These are phyloP conservation scores for Detonula confervacea DNA, from an alignment of 352 stramenopile genomes.

Conservation along the genomic window DNA sequence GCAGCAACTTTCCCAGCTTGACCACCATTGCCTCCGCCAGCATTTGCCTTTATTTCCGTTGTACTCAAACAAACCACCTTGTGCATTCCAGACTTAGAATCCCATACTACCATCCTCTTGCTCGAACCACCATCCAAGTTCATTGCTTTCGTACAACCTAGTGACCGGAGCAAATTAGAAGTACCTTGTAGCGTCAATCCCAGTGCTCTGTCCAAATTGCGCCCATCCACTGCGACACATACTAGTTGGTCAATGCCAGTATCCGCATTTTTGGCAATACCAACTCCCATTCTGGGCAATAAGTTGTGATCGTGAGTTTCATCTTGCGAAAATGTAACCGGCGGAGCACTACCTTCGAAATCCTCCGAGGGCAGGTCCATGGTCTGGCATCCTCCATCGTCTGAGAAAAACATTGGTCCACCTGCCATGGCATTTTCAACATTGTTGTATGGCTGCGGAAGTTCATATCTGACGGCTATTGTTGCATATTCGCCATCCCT, in stretches of 20 bases:
- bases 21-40: not conserved
- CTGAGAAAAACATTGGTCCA: constrained; percentile 47
- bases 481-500: not conserved
- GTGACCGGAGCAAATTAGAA: constrained; percentile 34
- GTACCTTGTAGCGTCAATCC: constrained; percentile 41
- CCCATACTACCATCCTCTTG: constrained; percentile 51
- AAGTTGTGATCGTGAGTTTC: constrained; percentile 58
- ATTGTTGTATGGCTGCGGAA: not conserved
- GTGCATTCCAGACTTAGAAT: constrained; percentile 11
- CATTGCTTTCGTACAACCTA: constrained; percentile 49
- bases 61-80: constrained; percentile 48
- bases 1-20: not conserved
- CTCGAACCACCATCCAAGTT: constrained; percentile 52
- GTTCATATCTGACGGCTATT: constrained; percentile 24
- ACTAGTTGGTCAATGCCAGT: constrained; percentile 35
- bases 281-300: constrained; percentile 49
- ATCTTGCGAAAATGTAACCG: constrained; percentile 53
- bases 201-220: constrained; percentile 48
- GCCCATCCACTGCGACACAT: constrained; percentile 45
- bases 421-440: constrained; percentile 40
- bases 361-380: constrained; percentile 42
- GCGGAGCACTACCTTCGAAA: constrained; percentile 42
- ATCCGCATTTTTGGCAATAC: constrained; percentile 22
- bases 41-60: constrained; percentile 46
- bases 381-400: constrained; percentile 5